Conservation (phyloP, 805 yeast species). For the Tetrapisispora taiwanensis region DNA sequence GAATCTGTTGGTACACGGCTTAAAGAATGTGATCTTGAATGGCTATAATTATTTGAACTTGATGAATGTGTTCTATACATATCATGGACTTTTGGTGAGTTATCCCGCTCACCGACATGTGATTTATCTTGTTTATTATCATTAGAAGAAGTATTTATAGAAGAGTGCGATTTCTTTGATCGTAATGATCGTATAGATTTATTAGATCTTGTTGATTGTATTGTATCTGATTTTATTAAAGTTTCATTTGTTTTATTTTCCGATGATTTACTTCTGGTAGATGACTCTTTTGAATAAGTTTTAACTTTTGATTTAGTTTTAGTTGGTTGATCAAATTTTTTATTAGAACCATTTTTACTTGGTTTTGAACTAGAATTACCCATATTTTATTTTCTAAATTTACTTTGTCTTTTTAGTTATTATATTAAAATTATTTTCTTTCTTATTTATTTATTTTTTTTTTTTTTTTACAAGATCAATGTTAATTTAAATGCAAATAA, state of each 20-base stretch:
- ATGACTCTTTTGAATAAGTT: conserved; percentile 1
- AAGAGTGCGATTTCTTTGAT: conserved; percentile 2
- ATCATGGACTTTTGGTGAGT: conserved; percentile 24
- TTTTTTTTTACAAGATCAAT: no score
- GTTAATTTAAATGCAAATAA: no score
- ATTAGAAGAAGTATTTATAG: neutral
- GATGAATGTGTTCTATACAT: conserved; percentile 7
- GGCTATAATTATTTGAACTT: neutral
- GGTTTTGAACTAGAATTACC: conserved; percentile 44
- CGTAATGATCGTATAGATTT: conserved; percentile 3
- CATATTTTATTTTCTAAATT: no score
- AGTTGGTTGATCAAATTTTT: neutral
- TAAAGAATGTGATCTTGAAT: neutral
- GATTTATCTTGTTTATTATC: conserved; percentile 12
- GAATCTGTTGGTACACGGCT: conserved; percentile 1
- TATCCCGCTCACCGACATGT: conserved; percentile 15
- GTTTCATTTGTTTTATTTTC: conserved; percentile 34
- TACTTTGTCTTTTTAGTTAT: no score
- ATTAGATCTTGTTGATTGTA: conserved; percentile 1
- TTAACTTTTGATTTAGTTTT: conserved; percentile 1
- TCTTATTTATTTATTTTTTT: no score
- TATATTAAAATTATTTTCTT: no score
- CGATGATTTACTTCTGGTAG: conserved; percentile 34
- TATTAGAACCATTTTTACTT: conserved; percentile 10
- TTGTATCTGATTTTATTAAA: conserved; percentile 13